Evolutionary conservation across 2,329 filamentous ascomycete species (phyloP).

Genomic region (Neurospora sp.): DNA sequence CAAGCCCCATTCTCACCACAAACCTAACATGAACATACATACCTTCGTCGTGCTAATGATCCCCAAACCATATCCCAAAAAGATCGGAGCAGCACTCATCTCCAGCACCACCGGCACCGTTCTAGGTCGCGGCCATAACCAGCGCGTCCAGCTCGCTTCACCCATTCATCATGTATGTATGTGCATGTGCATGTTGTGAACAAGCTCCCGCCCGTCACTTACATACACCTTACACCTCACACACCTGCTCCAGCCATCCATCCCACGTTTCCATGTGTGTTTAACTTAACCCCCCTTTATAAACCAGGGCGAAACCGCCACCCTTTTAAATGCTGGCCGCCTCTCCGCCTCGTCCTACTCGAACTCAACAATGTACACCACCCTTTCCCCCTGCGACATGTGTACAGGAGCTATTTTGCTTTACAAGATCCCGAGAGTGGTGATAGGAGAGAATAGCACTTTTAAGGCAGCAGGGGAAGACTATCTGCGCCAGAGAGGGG

Average conservation of each 20-base stretch:
- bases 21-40: neutral
- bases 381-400: conserved; percentile 72
- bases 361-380: conserved; percentile 75
- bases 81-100: conserved; percentile 51
- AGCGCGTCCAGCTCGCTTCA: conserved; percentile 63
- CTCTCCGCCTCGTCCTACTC: conserved; percentile 57
- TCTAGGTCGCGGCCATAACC: conserved; percentile 64
- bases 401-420: conserved; percentile 68
- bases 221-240: no score
- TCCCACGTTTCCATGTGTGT: no score
- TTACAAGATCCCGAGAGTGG: conserved; percentile 64
- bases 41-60: neutral
- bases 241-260: no score
- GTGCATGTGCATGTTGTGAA: no score
- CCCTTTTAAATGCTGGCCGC: conserved; percentile 65
- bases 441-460: conserved; percentile 69
- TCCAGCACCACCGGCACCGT: conserved; percentile 54
- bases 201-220: no score
- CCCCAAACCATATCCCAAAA: neutral
- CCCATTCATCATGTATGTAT: conserved; percentile 56
- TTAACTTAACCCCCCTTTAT: neutral
- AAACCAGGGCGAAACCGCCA: conserved; percentile 61
- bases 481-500: conserved; percentile 55
- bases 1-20: neutral
- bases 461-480: conserved; percentile 52